Conservation (phyloP, 2,329 filamentous ascomycete genomes). For the Aspergillus phoenicis region DNA sequence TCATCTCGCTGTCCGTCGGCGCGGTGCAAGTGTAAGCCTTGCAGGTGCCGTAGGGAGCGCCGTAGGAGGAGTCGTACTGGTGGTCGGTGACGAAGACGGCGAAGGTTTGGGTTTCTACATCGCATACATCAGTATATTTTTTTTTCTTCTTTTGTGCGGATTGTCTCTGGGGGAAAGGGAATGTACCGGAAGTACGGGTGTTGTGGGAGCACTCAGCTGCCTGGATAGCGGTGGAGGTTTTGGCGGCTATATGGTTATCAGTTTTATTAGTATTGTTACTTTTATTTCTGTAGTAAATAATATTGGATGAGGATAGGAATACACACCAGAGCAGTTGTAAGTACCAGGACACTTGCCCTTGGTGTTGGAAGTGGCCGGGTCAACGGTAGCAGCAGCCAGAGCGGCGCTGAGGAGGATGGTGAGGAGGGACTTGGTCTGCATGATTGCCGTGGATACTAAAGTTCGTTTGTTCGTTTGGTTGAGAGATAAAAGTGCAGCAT, state of each 20-base stretch:
- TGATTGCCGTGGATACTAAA: neutral
- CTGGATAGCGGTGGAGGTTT: constrained; percentile 41
- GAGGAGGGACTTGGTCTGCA: constrained; percentile 10
- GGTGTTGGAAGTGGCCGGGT: constrained; percentile 40
- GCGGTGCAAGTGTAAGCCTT: constrained; percentile 45
- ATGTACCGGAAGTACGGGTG: constrained; percentile 33
- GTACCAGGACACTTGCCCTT: constrained; percentile 37
- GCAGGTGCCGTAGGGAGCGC: constrained; percentile 54
- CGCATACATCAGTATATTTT: no score
- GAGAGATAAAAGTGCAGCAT: no score
- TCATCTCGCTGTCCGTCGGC: constrained; percentile 34
- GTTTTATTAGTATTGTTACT: neutral
- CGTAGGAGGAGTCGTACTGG: constrained; percentile 47
- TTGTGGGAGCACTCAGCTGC: constrained; percentile 45
- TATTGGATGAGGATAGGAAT: neutral
- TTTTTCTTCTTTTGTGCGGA: no score
- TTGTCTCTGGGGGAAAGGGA: neutral
- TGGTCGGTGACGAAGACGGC: constrained; percentile 48
- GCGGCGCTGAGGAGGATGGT: constrained; percentile 18
- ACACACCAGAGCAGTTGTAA: constrained; percentile 33
- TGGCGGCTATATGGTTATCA: constrained; percentile 26
- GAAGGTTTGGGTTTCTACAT: constrained; percentile 36
- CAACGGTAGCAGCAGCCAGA: constrained; percentile 32
- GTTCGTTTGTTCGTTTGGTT: no score
- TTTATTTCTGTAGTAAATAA: no score